Conservation (phyloP, 495 filamentous ascomycete species). For the Penicillium malachiteum region DNA sequence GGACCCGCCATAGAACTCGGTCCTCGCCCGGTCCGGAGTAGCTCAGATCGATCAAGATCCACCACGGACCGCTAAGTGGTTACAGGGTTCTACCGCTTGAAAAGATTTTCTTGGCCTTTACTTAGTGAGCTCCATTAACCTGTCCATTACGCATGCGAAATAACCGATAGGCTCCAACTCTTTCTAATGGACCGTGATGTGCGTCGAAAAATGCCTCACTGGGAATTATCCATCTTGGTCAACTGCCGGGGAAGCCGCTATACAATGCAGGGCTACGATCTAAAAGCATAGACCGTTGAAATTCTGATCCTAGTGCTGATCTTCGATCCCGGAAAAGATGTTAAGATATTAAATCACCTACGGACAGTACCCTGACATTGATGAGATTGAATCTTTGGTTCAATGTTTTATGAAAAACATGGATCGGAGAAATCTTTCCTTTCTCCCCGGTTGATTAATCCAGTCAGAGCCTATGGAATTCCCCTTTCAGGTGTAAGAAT, state of each 20-base stretch:
- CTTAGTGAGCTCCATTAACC: background rate
- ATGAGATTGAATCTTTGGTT: too few relatives aligned
- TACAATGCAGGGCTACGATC: too few relatives aligned
- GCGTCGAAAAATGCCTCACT: constrained; percentile 1
- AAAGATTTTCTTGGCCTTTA: too few relatives aligned
- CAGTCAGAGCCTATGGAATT: background rate
- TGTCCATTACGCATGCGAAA: background rate
- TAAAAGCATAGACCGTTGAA: too few relatives aligned
- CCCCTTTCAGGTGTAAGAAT: background rate
- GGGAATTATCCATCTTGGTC: background rate
- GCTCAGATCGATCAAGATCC: background rate
- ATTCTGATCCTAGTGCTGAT: too few relatives aligned
- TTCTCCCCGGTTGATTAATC: background rate
- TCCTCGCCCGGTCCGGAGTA: background rate
- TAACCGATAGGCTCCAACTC: background rate
- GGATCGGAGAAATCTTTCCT: background rate
- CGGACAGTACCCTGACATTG: too few relatives aligned
- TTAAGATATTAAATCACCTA: too few relatives aligned
- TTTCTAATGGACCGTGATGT: background rate
- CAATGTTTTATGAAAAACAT: background rate
- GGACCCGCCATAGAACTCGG: too few relatives aligned
- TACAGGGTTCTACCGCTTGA: background rate
- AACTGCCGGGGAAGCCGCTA: background rate
- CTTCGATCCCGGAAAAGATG: too few relatives aligned
- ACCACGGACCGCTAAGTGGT: background rate